Percentiles rank a stretch among this genome's conserved stretches.
These are phyloP conservation scores for Leavenworthia alabamica DNA, from an alignment of 345 rosid genomes.

Conservation along the genomic window DNA sequence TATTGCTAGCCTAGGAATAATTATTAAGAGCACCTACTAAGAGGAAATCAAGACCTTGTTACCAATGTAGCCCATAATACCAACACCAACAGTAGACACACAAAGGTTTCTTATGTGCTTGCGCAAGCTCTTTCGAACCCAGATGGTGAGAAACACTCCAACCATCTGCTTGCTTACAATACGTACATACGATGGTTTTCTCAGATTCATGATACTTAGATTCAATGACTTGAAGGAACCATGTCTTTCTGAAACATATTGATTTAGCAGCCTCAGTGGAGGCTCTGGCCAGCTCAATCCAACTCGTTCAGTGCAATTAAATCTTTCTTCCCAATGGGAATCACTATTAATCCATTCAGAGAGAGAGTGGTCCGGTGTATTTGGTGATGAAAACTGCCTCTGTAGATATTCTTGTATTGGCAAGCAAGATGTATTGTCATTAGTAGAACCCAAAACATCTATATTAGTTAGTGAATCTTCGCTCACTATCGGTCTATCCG, in stretches of 20 bases:
- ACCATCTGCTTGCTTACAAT: slow-evolving; percentile 96
- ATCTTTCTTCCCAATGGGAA: slow-evolving; percentile 39
- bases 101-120: slow-evolving; percentile 70
- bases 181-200: slow-evolving; percentile 59
- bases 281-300: slow-evolving; percentile 84
- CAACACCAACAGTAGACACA: slow-evolving; percentile 91
- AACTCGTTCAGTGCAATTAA: slow-evolving; percentile 55
- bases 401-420: slow-evolving; percentile 36
- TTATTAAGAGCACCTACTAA: not conserved
- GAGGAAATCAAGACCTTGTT: slow-evolving; percentile 59
- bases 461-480: slow-evolving; percentile 2
- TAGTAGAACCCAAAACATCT: slow-evolving; percentile 10
- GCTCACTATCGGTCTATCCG: not conserved
- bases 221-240: slow-evolving; percentile 47
- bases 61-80: slow-evolving; percentile 95
- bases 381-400: slow-evolving; percentile 51
- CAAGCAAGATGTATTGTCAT: slow-evolving; percentile 26
- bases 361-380: slow-evolving; percentile 45
- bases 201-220: slow-evolving; percentile 50
- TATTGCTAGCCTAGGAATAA: not conserved
- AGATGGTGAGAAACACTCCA: slow-evolving; percentile 73
- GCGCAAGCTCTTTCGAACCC: slow-evolving; percentile 87
- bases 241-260: slow-evolving; percentile 47
- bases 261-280: slow-evolving; percentile 53
- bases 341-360: slow-evolving; percentile 41